Base-by-base conservation (phyloP, 2,329 filamentous ascomycete species). In the Dactylellina drechsleri region DNA sequence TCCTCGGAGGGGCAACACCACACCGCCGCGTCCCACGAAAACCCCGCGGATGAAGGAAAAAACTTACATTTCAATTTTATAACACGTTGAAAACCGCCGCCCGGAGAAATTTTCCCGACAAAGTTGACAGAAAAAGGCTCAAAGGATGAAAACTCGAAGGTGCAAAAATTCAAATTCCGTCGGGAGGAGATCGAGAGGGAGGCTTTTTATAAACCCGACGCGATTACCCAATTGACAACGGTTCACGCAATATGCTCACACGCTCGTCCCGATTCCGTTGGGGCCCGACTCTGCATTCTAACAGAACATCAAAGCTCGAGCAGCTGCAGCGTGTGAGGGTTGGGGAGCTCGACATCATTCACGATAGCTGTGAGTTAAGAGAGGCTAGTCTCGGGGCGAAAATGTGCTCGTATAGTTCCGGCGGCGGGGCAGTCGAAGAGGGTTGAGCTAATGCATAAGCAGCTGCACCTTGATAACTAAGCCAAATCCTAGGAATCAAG, bases 391-490 rank as follows among this genome's bases (percentile, higher is more conserved):
- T 36, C 31, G 31, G 31, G 31, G 31, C 6, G 10, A 36, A 28
- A 36, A 36, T 36, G 10, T 16, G 18, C 15, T 56, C 47, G 45
- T 40, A 56, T 61, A 61, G 47, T 60, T 68, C 65, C 65, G 57
- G 57, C 65, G 66, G 66, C 65, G 58, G 66, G 66, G 40, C 66
- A 28, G 52, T 18, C 50, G 56, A 70, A 10, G 12, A 15, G 12
- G 15, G 43, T 47, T 59, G 54, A 40, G 49, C 53, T 13, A 6
- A 45, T 23, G 40, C 53, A 53, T 71, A 64, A 71, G 66, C 66
- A 64, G 15, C 59, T 71, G 66, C 66, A 71, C n/a, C 41, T 20
- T 56, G 66, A 71, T 71, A 71, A 71, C 66, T 71, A 71, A 71
- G 66, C 66, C 66, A 71, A 40, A 54, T 31, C 31, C 26, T 7